Conservation (phyloP, 2,329 filamentous ascomycete species). For the Xylaria multiplex region DNA sequence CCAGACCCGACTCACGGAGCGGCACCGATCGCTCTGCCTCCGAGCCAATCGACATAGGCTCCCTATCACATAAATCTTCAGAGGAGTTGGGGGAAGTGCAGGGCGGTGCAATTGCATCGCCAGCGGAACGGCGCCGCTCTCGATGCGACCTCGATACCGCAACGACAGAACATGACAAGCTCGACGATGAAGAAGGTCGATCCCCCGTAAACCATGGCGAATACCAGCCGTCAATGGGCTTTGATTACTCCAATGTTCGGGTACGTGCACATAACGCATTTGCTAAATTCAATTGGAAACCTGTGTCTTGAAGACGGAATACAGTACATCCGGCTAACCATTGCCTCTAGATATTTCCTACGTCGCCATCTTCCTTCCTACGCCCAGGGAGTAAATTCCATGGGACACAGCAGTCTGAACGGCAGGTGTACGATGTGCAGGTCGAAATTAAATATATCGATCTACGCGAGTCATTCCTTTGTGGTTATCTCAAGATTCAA, state of each 20-base stretch:
- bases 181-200: conserved; percentile 38
- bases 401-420: conserved; percentile 92
- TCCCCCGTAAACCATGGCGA: conserved; percentile 36
- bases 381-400: conserved; percentile 87
- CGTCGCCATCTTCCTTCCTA: conserved; percentile 85
- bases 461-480: conserved; percentile 91
- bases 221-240: conserved; percentile 56
- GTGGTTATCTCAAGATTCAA: conserved; percentile 95
- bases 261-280: conserved; percentile 53
- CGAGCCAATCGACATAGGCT: conserved; percentile 36
- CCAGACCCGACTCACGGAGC: conserved; percentile 42
- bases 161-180: conserved; percentile 40
- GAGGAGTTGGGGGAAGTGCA: conserved; percentile 35
- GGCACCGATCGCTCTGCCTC: conserved; percentile 38
- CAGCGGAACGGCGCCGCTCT: conserved; percentile 30
- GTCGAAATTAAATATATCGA: conserved; percentile 98
- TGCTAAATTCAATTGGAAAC: conserved; percentile 3
- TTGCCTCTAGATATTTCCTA: conserved; percentile 71
- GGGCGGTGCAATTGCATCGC: conserved; percentile 26
- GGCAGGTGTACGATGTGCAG: conserved; percentile 92
- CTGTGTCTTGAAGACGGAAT: not conserved
- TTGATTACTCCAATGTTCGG: conserved; percentile 65
- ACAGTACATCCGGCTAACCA: conserved; percentile 25
- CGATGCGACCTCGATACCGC: conserved; percentile 36
- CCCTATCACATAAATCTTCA: conserved; percentile 42